These are phyloP conservation scores for Decorospora gaudefroyi DNA, from an alignment of 2,329 filamentous ascomycete genomes.

Conservation along the genomic window DNA sequence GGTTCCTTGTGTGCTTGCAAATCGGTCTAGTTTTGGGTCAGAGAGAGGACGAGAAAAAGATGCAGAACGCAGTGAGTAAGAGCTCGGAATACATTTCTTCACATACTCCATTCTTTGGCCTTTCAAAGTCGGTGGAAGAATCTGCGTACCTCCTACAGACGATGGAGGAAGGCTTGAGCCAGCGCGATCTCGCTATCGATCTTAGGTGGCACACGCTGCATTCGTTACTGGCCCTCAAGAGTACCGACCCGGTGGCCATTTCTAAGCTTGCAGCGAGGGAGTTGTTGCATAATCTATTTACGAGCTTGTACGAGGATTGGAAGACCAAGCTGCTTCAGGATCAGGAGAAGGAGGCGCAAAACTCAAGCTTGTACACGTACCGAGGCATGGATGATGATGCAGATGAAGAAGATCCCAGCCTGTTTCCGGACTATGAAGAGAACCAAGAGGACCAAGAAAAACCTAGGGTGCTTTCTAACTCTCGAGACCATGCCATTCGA, in stretches of 20 bases:
- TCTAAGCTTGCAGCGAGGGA: slow-evolving; percentile 32
- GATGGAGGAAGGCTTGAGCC: slow-evolving; percentile 27
- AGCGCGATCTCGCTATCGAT: slow-evolving; percentile 32
- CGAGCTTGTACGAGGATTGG: slow-evolving; percentile 79
- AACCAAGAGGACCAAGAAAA: slow-evolving; percentile 48
- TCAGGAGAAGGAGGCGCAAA: slow-evolving; percentile 72
- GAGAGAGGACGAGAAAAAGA: slow-evolving; percentile 24
- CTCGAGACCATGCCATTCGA: slow-evolving; percentile 42
- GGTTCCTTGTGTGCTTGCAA: slow-evolving; percentile 77
- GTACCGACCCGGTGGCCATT: slow-evolving; percentile 27
- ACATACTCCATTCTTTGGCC: slow-evolving; percentile 44
- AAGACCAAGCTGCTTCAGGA: slow-evolving; percentile 75
- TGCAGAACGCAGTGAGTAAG: slow-evolving; percentile 18
- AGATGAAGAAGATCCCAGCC: slow-evolving; percentile 72
- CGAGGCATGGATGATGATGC: slow-evolving; percentile 79
- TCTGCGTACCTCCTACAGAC: slow-evolving; percentile 24
- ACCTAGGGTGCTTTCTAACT: slow-evolving; percentile 19
- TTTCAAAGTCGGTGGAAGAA: slow-evolving; percentile 12
- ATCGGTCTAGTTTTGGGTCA: slow-evolving; percentile 68
- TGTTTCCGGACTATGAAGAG: slow-evolving; percentile 79
- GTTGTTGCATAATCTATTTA: slow-evolving; percentile 68
- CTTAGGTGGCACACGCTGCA: slow-evolving; percentile 46
- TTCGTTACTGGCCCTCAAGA: slow-evolving; percentile 31
- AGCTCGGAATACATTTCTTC: slow-evolving; percentile 33
- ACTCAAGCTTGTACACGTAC: slow-evolving; percentile 81